A percentile compares a stretch with the other conserved stretches of the same genome.
phyloP scores from a whole-genome alignment of 345 rosid genomes.

The Syzygium aqueum region DNA sequence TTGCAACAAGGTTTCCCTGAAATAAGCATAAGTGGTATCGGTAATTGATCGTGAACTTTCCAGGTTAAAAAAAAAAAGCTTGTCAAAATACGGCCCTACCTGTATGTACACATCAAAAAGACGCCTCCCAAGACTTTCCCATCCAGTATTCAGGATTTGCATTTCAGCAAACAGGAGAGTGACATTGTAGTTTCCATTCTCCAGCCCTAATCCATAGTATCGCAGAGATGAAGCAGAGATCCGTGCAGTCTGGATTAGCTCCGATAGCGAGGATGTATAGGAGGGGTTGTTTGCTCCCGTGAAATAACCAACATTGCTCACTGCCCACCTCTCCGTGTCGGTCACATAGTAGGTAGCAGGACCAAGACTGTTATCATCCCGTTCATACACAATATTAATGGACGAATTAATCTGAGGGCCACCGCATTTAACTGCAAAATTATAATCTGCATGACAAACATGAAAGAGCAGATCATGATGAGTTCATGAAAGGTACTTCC shows the following conservation, averaged over 20 bases:
- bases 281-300: conserved; percentile 2
- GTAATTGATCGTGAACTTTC: fast-evolving
- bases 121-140: conserved; percentile 34
- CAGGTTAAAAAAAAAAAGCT: not conserved
- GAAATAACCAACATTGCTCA: conserved; percentile 32
- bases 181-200: conserved; percentile 66
- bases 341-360: conserved; percentile 47
- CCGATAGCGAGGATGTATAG: no score
- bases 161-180: not conserved
- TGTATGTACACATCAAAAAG: conserved; percentile 42
- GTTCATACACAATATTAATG: conserved; percentile 25
- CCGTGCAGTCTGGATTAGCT: conserved; percentile 37
- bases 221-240: conserved; percentile 62
- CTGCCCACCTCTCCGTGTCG: conserved; percentile 30
- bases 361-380: conserved; percentile 38
- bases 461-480: not conserved
- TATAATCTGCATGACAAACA: conserved; percentile 26
- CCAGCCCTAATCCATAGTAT: conserved; percentile 70
- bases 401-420: conserved; percentile 44
- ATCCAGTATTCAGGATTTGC: conserved; percentile 1
- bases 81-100: not conserved
- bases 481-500: not conserved
- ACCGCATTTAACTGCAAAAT: conserved; percentile 50
- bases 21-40: fast-evolving
- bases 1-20: conserved; percentile 32